Evolutionary conservation across 805 yeast species (phyloP).

Genomic region (Huiozyma sinensis): DNA sequence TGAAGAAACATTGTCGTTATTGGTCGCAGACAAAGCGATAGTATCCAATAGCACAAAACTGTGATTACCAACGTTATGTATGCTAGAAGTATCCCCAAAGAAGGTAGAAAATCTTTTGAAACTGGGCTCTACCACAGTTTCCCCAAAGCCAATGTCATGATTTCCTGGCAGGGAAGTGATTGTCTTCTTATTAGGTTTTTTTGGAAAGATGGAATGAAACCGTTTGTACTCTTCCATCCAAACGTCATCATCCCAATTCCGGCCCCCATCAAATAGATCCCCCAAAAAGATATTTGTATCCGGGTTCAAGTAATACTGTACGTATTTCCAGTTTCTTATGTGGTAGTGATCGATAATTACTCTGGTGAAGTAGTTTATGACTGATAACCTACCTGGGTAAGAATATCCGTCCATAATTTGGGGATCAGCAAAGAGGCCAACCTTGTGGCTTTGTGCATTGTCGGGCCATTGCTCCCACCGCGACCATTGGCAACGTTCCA

Average conservation of each 20-base stretch:
- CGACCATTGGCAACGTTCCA: constrained; percentile 49
- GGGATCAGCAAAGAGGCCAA: constrained; percentile 80
- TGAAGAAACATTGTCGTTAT: constrained; percentile 33
- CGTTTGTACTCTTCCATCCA: constrained; percentile 68
- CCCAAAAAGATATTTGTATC: constrained; percentile 75
- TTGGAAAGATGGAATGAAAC: constrained; percentile 57
- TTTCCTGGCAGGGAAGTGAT: constrained; percentile 68
- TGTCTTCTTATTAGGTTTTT: constrained; percentile 35
- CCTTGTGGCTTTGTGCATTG: constrained; percentile 33
- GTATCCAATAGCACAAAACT: constrained; percentile 71
- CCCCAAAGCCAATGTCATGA: constrained; percentile 93
- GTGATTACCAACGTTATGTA: constrained; percentile 51
- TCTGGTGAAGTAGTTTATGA: constrained; percentile 45
- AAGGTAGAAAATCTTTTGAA: constrained; percentile 52
- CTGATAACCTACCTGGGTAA: constrained; percentile 57
- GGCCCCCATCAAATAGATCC: constrained; percentile 90
- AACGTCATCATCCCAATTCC: constrained; percentile 63
- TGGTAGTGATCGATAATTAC: constrained; percentile 68
- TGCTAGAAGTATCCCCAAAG: constrained; percentile 62
- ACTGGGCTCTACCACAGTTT: constrained; percentile 47
- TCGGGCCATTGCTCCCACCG: constrained; percentile 53
- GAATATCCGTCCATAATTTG: constrained; percentile 85
- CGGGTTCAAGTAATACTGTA: constrained; percentile 54
- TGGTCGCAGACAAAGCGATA: constrained; percentile 61
- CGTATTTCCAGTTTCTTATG: constrained; percentile 56